A percentile compares a stretch with the other conserved stretches of the same genome.
Evolutionary conservation across 2,329 filamentous ascomycete species (phyloP).

Genomic region (Colletotrichum higginsianum): DNA sequence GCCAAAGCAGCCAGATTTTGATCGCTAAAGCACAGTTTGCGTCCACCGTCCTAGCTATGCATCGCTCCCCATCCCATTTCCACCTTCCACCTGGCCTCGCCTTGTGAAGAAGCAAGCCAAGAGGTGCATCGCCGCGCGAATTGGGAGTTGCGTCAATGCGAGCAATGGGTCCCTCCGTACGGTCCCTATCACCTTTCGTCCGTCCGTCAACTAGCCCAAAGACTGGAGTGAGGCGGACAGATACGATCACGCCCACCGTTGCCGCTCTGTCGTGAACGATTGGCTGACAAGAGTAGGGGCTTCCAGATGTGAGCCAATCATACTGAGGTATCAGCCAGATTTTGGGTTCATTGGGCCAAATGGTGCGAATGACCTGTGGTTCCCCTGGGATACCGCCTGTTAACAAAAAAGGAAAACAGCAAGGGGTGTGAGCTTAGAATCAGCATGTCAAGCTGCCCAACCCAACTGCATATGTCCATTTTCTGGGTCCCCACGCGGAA

Average conservation of each 20-base stretch:
- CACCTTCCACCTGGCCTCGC: slow-evolving; percentile 26
- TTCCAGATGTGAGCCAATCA: slow-evolving; percentile 44
- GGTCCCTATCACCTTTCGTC: slow-evolving; percentile 1
- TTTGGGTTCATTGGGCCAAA: slow-evolving; percentile 45
- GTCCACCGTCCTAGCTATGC: slow-evolving; percentile 21
- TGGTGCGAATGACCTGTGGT: slow-evolving; percentile 21
- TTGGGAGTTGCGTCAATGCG: neutral
- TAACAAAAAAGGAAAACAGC: neutral
- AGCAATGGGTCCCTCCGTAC: neutral
- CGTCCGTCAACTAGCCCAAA: slow-evolving; percentile 7
- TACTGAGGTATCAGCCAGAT: slow-evolving; percentile 42
- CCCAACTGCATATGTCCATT: slow-evolving; percentile 29
- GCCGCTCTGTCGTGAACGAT: neutral
- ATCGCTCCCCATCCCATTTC: slow-evolving; percentile 27
- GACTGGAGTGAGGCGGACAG: slow-evolving; percentile 33
- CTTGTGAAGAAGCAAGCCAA: slow-evolving; percentile 33
- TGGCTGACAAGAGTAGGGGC: neutral
- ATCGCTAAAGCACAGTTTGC: neutral
- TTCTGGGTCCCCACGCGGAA: slow-evolving; percentile 23
- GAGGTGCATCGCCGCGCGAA: neutral
- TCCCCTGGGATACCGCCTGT: slow-evolving; percentile 38
- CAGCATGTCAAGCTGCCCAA: slow-evolving; percentile 38
- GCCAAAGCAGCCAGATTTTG: slow-evolving; percentile 8
- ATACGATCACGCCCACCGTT: slow-evolving; percentile 36
- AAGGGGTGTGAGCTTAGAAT: slow-evolving; percentile 26